Base-by-base conservation (phyloP, 164 flowering plant species). In the Dillenia suffruticosa region DNA sequence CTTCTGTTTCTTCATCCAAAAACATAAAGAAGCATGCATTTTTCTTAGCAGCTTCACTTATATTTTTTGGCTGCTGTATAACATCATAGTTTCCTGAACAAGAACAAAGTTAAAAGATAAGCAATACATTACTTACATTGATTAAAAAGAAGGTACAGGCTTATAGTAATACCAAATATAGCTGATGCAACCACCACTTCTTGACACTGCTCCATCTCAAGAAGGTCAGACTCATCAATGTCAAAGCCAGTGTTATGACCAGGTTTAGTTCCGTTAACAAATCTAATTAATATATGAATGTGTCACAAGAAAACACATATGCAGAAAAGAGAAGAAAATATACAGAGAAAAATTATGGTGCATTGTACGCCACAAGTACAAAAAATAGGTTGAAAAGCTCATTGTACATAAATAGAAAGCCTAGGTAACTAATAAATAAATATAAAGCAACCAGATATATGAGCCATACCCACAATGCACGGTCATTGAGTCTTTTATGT, bases 111-210 rank as follows among this genome's bases (percentile, higher is more conserved):
- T 44, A 24, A 53, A 11, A 68, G 51, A 19, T 63, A 69, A 44
- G 9, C 22, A n/a, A 65, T 54, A 12, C 62, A 56, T 2, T 44
- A 45, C 52, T 56, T 53, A 19, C 40, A 46, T 51, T 46, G 44
- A 59, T 59, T 9, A 57, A 51, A 47, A 43, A 46, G 12, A 53
- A 68, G 49, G n/a, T 46, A 15, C 5, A 59, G 24, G 49, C 8
- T 49, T 50, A 62, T 46, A 87, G 46, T 48, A 51, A 12, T 87
- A 93, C 97, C 98, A 80, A 94, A 94, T 73, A 68, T 66, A 56
- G 72, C 99, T 44, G 98, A 92, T 56, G 96, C 97, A 76, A 95
- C 98, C 69, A 95, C 93, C 40, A 92, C 74, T 10, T 93, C 98
- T 57, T 45, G 70, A 65, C 97, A 95, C 62, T 78, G 82, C 69